Evolutionary conservation across 2,329 filamentous ascomycete species (phyloP), one percentile per base, ranked within the genome.

Genomic region (Aspergillus glaucus): DNA sequence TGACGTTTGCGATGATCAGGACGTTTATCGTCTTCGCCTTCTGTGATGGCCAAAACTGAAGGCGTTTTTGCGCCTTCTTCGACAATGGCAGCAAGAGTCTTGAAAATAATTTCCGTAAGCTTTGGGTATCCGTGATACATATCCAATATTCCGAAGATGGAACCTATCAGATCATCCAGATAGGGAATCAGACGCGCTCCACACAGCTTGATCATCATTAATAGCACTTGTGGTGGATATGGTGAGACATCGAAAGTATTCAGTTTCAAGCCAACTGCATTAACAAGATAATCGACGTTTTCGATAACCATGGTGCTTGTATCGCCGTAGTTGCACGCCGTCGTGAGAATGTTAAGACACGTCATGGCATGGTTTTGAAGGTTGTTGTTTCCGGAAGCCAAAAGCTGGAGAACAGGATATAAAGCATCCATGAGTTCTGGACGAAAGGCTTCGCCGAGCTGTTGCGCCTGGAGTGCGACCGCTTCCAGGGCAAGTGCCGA

Each of bases 231-330:
- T 2, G 91, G 90, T 3, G 89, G 90, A 54, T 95, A 87, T 1
- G 92, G 91, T 0, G 90, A 92, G 46, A 97, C 85, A 55, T 96
- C 90, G 55, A 96, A 88, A 0, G 88, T 88, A 59, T 95, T 96
- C 6, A 98, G 79, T 53, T 90, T 87, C 51, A 97, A 71, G 0
- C 88, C 88, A 14, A 98, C 82, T 0, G 93, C 88, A 62, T 97
- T 97, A 52, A 97, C 85, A 70, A 98, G 87, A 65, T 98, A 98
- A 67, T 98, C 93, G 14, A 89, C 91, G 52, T 98, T 98, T 46
- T 87, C 83, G 24, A 97, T 80, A 36, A 98, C 85, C 55, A 98
- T 74, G 14, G 87, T 82, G 22, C 86, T 85, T 4, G 92, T 86
- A 58, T 78, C 84, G 0, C 63, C 53, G 60, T 97, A 98, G 2